Conservation (phyloP, 2,329 filamentous ascomycete species). For the Anthostomella pinea region DNA sequence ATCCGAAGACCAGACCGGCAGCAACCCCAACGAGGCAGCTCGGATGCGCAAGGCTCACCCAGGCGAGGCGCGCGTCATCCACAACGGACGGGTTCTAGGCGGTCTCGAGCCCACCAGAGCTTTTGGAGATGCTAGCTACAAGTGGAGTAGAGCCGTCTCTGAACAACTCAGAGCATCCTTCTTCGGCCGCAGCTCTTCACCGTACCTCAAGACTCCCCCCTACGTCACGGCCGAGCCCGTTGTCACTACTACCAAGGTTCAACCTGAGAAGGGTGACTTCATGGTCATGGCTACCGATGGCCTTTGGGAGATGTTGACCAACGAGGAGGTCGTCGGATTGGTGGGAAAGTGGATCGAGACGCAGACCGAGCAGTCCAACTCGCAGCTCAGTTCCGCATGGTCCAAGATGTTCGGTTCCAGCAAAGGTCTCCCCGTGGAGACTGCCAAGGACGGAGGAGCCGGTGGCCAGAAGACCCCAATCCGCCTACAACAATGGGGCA, state of each 20-base stretch:
- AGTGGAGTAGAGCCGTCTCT: slow-evolving; percentile 86
- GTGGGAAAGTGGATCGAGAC: slow-evolving; percentile 96
- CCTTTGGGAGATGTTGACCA: slow-evolving; percentile 98
- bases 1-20: slow-evolving; percentile 91
- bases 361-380: slow-evolving; percentile 55
- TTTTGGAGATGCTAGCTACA: slow-evolving; percentile 95
- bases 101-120: slow-evolving; percentile 89
- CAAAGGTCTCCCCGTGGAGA: slow-evolving; percentile 73
- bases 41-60: slow-evolving; percentile 85
- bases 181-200: slow-evolving; percentile 78
- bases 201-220: slow-evolving; percentile 81
- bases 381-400: slow-evolving; percentile 71
- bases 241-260: slow-evolving; percentile 87
- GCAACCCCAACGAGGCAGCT: slow-evolving; percentile 78
- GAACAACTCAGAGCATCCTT: slow-evolving; percentile 79
- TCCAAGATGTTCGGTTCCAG: slow-evolving; percentile 58
- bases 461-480: slow-evolving; percentile 84
- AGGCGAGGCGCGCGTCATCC: slow-evolving; percentile 80
- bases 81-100: slow-evolving; percentile 86
- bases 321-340: slow-evolving; percentile 94
- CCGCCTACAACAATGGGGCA: slow-evolving; percentile 86
- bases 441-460: slow-evolving; percentile 42
- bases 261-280: slow-evolving; percentile 89
- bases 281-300: slow-evolving; percentile 95
- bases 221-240: slow-evolving; percentile 97